Evolutionary conservation across 1,284 basidiomycete species (phyloP).

Genomic region (Cryptococcus sp.): DNA sequence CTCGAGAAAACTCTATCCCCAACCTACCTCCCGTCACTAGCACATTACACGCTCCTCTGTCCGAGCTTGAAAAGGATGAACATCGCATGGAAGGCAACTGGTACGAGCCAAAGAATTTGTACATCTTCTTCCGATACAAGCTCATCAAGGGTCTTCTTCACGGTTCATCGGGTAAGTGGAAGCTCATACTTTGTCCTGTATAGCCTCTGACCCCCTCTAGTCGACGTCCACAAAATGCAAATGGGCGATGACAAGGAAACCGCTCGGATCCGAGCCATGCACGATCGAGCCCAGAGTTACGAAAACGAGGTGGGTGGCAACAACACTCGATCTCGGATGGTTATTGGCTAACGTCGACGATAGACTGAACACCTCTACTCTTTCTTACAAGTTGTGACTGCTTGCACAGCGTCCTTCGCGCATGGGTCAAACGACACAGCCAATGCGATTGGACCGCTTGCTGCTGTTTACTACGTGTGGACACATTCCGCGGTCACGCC

Average conservation of each 20-base stretch:
- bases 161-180: constrained; percentile 13
- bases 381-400: constrained; percentile 53
- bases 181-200: background rate
- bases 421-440: constrained; percentile 49
- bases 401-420: constrained; percentile 53
- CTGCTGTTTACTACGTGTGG: constrained; percentile 49
- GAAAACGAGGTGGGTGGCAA: constrained; percentile 35
- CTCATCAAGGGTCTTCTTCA: constrained; percentile 28
- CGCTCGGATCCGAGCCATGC: constrained; percentile 43
- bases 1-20: background rate
- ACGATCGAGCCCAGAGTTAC: constrained; percentile 48
- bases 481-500: constrained; percentile 29
- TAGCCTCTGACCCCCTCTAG: background rate
- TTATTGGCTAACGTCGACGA: no score
- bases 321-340: no score
- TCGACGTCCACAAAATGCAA: constrained; percentile 48
- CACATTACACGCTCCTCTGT: constrained; percentile 7
- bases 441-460: constrained; percentile 45
- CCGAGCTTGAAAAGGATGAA: constrained; percentile 27
- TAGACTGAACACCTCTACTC: constrained; percentile 51
- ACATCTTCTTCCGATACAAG: constrained; percentile 46
- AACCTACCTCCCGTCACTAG: background rate
- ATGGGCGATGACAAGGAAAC: constrained; percentile 32
- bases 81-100: constrained; percentile 31
- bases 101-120: constrained; percentile 47